Conservation (phyloP, 2,329 filamentous ascomycete species). For the Diplocarpon rosae region DNA sequence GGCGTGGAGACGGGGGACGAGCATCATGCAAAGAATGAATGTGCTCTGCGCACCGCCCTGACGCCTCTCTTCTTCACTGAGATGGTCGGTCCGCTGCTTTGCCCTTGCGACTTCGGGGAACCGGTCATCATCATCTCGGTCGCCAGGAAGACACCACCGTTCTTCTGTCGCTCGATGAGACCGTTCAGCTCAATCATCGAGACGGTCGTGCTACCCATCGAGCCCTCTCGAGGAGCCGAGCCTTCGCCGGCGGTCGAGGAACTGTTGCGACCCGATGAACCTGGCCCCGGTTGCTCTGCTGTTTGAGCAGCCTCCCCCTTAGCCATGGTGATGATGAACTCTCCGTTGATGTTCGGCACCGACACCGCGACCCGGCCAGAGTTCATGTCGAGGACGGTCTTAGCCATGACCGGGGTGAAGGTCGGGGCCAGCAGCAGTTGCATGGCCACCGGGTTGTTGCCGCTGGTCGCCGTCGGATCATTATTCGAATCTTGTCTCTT, state of each 20-base stretch:
- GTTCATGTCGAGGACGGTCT: constrained; percentile 5
- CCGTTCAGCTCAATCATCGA: constrained; percentile 3
- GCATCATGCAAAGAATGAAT: too few relatives aligned
- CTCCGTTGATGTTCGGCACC: constrained; percentile 8
- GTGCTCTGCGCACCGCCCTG: too few relatives aligned
- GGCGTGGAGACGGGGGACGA: too few relatives aligned
- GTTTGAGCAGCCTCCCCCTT: neutral
- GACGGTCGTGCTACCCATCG: neutral
- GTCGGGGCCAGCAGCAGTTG: constrained; percentile 13
- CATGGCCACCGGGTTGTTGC: constrained; percentile 10
- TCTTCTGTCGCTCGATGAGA: constrained; percentile 1
- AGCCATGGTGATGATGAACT: constrained; percentile 14
- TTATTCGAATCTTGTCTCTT: neutral
- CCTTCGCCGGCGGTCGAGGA: too few relatives aligned
- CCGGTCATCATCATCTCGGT: too few relatives aligned
- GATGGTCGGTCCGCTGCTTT: too few relatives aligned
- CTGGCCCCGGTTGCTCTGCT: neutral
- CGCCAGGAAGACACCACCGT: constrained; percentile 1
- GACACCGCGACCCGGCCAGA: constrained; percentile 7
- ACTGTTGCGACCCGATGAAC: too few relatives aligned
- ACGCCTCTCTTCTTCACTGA: too few relatives aligned
- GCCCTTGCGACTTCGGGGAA: too few relatives aligned
- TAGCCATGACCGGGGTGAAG: constrained; percentile 8
- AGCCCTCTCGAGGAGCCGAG: too few relatives aligned
- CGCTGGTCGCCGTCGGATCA: neutral